Conservation (phyloP, 2,329 filamentous ascomycete species). For the Penicillium sp. region DNA sequence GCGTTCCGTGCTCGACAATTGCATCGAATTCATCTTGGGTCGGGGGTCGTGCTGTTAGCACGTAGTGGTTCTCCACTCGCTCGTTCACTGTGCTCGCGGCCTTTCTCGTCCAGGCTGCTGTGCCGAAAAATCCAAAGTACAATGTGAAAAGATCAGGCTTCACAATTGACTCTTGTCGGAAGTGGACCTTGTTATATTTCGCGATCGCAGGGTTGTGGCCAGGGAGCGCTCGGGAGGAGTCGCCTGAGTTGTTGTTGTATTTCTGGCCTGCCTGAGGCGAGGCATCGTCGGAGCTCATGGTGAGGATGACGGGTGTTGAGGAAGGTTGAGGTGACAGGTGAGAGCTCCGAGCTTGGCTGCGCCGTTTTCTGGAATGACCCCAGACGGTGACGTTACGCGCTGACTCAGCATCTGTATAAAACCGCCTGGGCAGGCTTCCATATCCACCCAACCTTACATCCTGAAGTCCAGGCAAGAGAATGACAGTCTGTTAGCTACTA, state of each 20-base stretch:
- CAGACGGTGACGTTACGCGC: conserved; percentile 13
- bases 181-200: conserved; percentile 13
- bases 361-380: neutral
- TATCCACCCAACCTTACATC: neutral
- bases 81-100: conserved; percentile 2
- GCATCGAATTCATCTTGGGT: conserved; percentile 38
- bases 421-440: neutral
- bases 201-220: conserved; percentile 13
- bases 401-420: conserved; percentile 11
- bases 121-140: conserved; percentile 28
- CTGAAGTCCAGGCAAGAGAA: neutral
- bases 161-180: conserved; percentile 27
- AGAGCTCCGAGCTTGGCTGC: neutral
- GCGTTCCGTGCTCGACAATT: conserved; percentile 23
- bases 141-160: conserved; percentile 27
- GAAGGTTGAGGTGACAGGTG: neutral
- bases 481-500: neutral
- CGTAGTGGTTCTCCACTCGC: conserved; percentile 22
- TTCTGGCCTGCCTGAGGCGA: conserved; percentile 16
- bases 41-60: conserved; percentile 24
- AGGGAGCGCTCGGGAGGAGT: conserved; percentile 1
- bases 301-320: neutral
- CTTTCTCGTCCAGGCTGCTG: conserved; percentile 17
- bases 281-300: conserved; percentile 28
- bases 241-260: neutral